Evolutionary conservation across 257 asterid species (phyloP), one percentile per base, ranked within the genome.

Genomic region (Eucommia ulmoides): DNA sequence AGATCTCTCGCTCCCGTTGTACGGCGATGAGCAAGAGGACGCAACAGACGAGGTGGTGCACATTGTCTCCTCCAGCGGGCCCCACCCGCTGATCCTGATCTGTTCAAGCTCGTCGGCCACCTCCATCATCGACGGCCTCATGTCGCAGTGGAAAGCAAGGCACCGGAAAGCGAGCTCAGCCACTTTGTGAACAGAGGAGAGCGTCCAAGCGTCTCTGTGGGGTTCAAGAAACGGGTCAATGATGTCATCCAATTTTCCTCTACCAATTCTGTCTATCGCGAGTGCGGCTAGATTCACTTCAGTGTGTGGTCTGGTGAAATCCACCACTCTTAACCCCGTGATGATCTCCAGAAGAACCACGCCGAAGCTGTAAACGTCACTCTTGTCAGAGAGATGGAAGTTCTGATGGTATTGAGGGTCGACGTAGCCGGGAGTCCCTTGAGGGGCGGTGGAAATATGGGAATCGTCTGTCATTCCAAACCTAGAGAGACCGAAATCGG

Each of bases 361-460:
- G 9, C 97, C 97, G 15, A 88, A 88, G 25, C 97, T 88, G 76
- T 88, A 88, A 12, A 88, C 97, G 18, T 88, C 97, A 45, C 97
- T 88, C 53, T 84, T 88, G 45, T 88, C 97, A 2, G 95, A 88
- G 16, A 88, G 89, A 62, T 84, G 95, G 81, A 73, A 88, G 74
- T 82, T 88, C 64, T 84, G 97, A 47, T 88, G 95, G 52, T 88
- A 88, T 47, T 88, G 95, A 20, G 97, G 97, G 48, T 88, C 97
- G 2, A 88, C 72, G 59, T 88, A 88, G 44, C 97, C 97, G 0
- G 95, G 97, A 16, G 97, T 88, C 23, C 97, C 97, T 51, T 88
- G 97, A 2, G 97, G 97, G 6, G 97, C 94, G 1, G 97, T 88
- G 25, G 97, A 88, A 21, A 88, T 67, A 47, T 88, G 97, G 50